These are phyloP conservation scores for Tuber magnatum DNA, from an alignment of 495 filamentous ascomycete genomes.

Conservation along the genomic window DNA sequence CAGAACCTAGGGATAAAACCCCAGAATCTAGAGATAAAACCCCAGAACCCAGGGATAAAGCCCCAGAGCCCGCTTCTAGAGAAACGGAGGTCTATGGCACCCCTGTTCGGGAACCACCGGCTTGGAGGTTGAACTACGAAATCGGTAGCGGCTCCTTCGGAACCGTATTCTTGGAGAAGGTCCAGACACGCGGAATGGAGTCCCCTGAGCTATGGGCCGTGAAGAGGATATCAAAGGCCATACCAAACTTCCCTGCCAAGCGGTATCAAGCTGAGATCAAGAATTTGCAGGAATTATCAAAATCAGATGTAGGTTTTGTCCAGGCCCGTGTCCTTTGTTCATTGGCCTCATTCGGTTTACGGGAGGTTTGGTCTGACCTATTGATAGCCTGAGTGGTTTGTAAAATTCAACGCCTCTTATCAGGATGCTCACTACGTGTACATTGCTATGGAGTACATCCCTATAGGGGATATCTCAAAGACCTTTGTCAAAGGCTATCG, in stretches of 20 bases:
- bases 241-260: neutral
- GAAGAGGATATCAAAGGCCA: neutral
- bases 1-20: neutral
- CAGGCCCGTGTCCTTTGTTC: neutral
- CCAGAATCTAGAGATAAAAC: neutral
- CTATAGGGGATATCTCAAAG: neutral
- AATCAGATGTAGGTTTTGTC: neutral
- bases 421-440: neutral
- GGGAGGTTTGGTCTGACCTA: neutral
- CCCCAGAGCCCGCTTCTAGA: neutral
- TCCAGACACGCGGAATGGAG: neutral
- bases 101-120: neutral
- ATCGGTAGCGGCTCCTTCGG: neutral
- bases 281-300: neutral
- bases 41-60: too few species aligned
- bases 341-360: neutral
- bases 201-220: neutral
- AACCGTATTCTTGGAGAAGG: neutral
- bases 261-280: neutral
- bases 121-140: neutral
- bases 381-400: neutral
- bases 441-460: constrained; percentile 9
- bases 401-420: neutral
- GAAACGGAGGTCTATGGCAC: neutral
- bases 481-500: neutral